These are phyloP conservation scores for Proliferodiscus dingleyae DNA, from an alignment of 2,329 filamentous ascomycete species.

Conservation along the genomic window DNA sequence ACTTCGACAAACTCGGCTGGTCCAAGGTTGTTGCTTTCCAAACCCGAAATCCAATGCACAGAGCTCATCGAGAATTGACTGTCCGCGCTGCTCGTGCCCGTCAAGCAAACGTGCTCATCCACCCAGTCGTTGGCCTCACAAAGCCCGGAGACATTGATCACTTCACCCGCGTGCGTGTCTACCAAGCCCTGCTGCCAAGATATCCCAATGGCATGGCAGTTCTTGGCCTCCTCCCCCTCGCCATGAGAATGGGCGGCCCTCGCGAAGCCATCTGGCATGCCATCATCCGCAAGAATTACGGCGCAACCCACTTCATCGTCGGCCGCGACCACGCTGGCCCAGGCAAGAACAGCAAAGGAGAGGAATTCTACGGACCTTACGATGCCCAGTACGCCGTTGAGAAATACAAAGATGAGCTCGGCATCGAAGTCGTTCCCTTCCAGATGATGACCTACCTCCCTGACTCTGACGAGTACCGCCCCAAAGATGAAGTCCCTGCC, in stretches of 20 bases:
- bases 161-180: slow-evolving; percentile 98
- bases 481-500: slow-evolving; percentile 80
- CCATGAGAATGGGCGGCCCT: slow-evolving; percentile 98
- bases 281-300: slow-evolving; percentile 99
- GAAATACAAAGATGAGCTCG: slow-evolving; percentile 93
- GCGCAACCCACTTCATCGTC: slow-evolving; percentile 98
- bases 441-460: slow-evolving; percentile 99
- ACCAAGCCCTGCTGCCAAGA: slow-evolving; percentile 91
- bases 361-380: slow-evolving; percentile 97
- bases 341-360: slow-evolving; percentile 95
- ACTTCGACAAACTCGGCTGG: slow-evolving; percentile 99
- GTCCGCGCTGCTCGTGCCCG: slow-evolving; percentile 92
- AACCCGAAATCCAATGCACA: slow-evolving; percentile 98
- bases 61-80: slow-evolving; percentile 94
- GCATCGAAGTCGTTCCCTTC: slow-evolving; percentile 98
- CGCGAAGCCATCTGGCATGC: slow-evolving; percentile 99
- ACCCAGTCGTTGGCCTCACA: slow-evolving; percentile 95
- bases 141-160: slow-evolving; percentile 99
- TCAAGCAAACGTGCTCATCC: slow-evolving; percentile 97
- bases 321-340: slow-evolving; percentile 97
- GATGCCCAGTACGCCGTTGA: slow-evolving; percentile 95
- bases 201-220: slow-evolving; percentile 99
- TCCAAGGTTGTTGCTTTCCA: slow-evolving; percentile 97
- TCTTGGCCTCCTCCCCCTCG: slow-evolving; percentile 86
- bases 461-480: slow-evolving; percentile 93